These are phyloP conservation scores for Phytophthora podocarpi DNA, from an alignment of 352 stramenopile species.

Conservation along the genomic window DNA sequence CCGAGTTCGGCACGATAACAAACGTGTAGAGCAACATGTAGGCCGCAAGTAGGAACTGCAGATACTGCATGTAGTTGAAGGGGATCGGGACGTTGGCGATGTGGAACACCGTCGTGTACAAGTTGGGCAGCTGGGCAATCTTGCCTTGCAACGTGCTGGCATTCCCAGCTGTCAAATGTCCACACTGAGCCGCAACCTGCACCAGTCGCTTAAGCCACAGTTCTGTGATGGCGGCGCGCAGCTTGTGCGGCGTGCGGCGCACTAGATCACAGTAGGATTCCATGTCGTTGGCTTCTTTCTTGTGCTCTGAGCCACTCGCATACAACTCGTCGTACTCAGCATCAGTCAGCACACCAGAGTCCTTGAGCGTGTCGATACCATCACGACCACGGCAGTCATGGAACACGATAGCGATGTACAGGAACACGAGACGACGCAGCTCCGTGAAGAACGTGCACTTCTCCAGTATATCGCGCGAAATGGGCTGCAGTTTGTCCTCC, in stretches of 20 bases:
- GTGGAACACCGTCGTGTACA: conserved; percentile 86
- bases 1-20: conserved; percentile 77
- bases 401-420: conserved; percentile 87
- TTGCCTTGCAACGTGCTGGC: conserved; percentile 67
- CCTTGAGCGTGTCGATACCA: conserved; percentile 69
- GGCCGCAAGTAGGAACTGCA: conserved; percentile 65
- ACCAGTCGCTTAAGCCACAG: conserved; percentile 82
- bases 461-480: conserved; percentile 61
- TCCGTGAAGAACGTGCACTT: conserved; percentile 84
- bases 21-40: conserved; percentile 88
- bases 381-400: conserved; percentile 73
- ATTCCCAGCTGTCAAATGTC: conserved; percentile 61
- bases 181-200: conserved; percentile 62
- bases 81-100: conserved; percentile 87
- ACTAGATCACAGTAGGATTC: conserved; percentile 60
- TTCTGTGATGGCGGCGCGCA: conserved; percentile 77
- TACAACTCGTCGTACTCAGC: conserved; percentile 77
- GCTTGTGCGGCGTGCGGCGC: conserved; percentile 68
- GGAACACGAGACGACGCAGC: conserved; percentile 74
- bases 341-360: conserved; percentile 57
- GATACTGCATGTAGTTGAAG: conserved; percentile 89
- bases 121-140: conserved; percentile 62
- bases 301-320: conserved; percentile 64
- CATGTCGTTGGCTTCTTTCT: conserved; percentile 36
- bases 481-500: too few relatives aligned